Base-by-base conservation (phyloP, 2,329 filamentous ascomycete species). In the Cercospora citrullina region DNA sequence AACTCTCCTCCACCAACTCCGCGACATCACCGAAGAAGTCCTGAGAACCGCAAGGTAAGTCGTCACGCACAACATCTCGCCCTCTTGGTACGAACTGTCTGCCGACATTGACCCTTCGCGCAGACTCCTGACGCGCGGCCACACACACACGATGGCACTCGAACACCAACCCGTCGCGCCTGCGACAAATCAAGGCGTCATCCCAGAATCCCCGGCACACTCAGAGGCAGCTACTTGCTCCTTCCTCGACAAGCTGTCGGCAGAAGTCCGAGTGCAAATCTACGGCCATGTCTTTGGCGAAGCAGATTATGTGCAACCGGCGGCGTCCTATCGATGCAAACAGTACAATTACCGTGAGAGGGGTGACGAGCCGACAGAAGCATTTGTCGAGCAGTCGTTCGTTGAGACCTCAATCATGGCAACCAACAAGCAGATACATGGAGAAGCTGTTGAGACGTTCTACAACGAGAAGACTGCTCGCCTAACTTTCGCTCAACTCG, bases 361-460 rank as follows among this genome's bases (percentile, higher is more conserved):
- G 16, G 39, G 39, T 4, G n/a, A 12, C 21, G 18, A 48, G 42
- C 8, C 42, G n/a, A 23, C n/a, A 48, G 42, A 48, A 18, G 42
- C 18, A 18, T 21, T 23, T 23, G 18, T 18, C 9, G 42, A 48
- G 42, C 42, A 31, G 28, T n/a, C n/a, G n/a, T n/a, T n/a, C n/a
- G 45, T 64, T 10, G 12, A 58, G 21, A 64, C 57, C 0, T 31
- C 59, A 2, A 69, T 72, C 39, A 58, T 72, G 16, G 62, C 61
- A 0, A 60, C 60, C 12, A 71, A 61, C 51, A 68, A 67, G 62
- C 5, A 61, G 18, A 65, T 67, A 18, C 64, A 65, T 53, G 21
- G 26, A 9, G 67, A 72, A 51, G 65, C 65, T 9, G 42, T 64
- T 10, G 58, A 68, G 3, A 48, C 69, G 4, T 65, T 72, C 58